These are phyloP conservation scores for Chlorella sp. DNA, from an alignment of 139 green algal species.

Conservation along the genomic window DNA sequence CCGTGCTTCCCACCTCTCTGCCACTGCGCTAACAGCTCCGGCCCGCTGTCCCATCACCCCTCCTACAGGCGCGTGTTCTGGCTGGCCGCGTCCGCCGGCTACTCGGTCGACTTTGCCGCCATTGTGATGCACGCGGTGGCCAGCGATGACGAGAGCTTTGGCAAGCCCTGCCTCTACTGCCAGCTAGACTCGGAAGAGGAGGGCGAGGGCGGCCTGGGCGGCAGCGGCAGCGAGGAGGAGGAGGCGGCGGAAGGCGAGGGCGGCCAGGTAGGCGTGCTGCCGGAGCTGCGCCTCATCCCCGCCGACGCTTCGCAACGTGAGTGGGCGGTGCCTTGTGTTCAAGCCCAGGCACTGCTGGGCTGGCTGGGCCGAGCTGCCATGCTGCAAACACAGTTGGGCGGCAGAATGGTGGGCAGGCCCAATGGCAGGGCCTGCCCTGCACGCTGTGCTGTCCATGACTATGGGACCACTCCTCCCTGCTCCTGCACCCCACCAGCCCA, in stretches of 20 bases:
- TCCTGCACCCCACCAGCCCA: too few relatives aligned
- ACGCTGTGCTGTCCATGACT: too few relatives aligned
- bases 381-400: too few relatives aligned
- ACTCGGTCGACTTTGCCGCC: constrained; percentile 28
- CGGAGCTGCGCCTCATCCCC: constrained; percentile 33
- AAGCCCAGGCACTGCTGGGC: too few relatives aligned
- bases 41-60: neutral
- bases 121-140: constrained; percentile 41
- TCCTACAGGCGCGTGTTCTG: constrained; percentile 43
- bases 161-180: constrained; percentile 35
- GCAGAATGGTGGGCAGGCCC: too few relatives aligned
- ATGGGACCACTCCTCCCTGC: too few relatives aligned
- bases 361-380: too few relatives aligned
- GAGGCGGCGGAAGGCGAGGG: neutral
- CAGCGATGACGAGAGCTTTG: neutral
- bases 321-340: neutral
- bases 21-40: neutral
- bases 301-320: constrained; percentile 16
- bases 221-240: constrained; percentile 11
- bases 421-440: too few relatives aligned
- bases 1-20: neutral
- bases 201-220: neutral
- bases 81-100: constrained; percentile 10
- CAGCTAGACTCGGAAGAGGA: constrained; percentile 9
- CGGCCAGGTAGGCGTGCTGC: constrained; percentile 1